Conservation (phyloP, 345 rosid species). For the Turritis glabra region DNA sequence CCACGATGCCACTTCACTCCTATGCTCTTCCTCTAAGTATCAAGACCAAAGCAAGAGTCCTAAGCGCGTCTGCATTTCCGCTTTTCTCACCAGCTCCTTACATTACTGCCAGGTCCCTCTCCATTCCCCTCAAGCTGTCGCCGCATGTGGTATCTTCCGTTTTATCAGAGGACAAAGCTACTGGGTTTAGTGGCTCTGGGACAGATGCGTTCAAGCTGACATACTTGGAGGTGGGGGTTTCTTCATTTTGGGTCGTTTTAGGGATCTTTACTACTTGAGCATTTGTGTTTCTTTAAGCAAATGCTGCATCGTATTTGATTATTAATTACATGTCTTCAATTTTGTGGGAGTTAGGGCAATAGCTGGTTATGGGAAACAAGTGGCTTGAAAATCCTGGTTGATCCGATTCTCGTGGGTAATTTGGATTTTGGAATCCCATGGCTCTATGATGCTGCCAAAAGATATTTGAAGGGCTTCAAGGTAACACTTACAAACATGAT, state of each 20-base stretch:
- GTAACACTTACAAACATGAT: conserved; percentile 44
- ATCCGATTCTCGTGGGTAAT: conserved; percentile 85
- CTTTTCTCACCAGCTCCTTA: conserved; percentile 32
- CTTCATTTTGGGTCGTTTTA: neutral
- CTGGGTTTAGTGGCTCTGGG: conserved; percentile 49
- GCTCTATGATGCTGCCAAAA: conserved; percentile 92
- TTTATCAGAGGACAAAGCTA: conserved; percentile 62
- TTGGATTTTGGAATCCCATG: conserved; percentile 93
- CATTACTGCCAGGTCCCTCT: conserved; percentile 16
- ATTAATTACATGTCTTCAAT: neutral
- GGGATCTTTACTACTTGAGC: conserved; percentile 1
- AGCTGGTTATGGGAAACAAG: conserved; percentile 89
- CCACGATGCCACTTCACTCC: conserved; percentile 21
- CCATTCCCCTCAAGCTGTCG: conserved; percentile 39
- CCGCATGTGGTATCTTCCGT: conserved; percentile 51
- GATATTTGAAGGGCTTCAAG: conserved; percentile 63
- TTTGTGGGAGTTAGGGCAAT: conserved; percentile 57
- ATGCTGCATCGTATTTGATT: neutral
- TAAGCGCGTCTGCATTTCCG: conserved; percentile 19
- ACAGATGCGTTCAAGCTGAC: conserved; percentile 64
- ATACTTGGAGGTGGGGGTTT: conserved; percentile 70
- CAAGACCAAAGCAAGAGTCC: conserved; percentile 31
- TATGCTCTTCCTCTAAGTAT: conserved; percentile 32
- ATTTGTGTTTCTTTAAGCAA: neutral
- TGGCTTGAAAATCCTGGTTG: conserved; percentile 72